Conservation (phyloP, 2,329 filamentous ascomycete species). For the Incumbomyces delicatus region DNA sequence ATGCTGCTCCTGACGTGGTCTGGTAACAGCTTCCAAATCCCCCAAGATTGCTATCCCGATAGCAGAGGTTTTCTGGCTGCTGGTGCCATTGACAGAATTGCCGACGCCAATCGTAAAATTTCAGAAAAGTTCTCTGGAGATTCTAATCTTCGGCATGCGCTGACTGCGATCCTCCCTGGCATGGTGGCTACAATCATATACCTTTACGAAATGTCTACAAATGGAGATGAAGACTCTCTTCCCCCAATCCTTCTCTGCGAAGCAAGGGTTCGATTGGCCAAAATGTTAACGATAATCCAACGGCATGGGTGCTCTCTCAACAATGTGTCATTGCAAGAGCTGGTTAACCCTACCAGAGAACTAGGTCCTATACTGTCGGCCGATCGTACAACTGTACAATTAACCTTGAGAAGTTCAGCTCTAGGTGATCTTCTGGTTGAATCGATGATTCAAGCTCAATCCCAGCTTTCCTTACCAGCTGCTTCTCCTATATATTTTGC, state of each 20-base stretch:
- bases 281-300: conserved; percentile 43
- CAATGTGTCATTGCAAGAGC: conserved; percentile 45
- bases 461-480: not conserved
- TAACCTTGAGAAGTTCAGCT: not conserved
- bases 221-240: conserved; percentile 43
- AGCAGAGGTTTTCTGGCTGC: not conserved
- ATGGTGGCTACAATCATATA: conserved; percentile 47
- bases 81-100: conserved; percentile 40
- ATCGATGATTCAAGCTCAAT: conserved; percentile 2
- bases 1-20: conserved; percentile 77
- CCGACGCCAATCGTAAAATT: conserved; percentile 13
- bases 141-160: conserved; percentile 36
- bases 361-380: not conserved
- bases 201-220: conserved; percentile 44
- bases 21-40: conserved; percentile 58
- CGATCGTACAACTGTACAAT: not conserved
- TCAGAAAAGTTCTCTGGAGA: not conserved
- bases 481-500: conserved; percentile 44
- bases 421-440: conserved; percentile 3
- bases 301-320: conserved; percentile 42
- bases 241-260: conserved; percentile 48
- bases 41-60: conserved; percentile 7
- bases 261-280: conserved; percentile 46
- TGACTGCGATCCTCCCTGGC: conserved; percentile 46
- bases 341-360: conserved; percentile 40